Conservation (phyloP, 2,329 filamentous ascomycete genomes). For the Claviceps fusiformis region DNA sequence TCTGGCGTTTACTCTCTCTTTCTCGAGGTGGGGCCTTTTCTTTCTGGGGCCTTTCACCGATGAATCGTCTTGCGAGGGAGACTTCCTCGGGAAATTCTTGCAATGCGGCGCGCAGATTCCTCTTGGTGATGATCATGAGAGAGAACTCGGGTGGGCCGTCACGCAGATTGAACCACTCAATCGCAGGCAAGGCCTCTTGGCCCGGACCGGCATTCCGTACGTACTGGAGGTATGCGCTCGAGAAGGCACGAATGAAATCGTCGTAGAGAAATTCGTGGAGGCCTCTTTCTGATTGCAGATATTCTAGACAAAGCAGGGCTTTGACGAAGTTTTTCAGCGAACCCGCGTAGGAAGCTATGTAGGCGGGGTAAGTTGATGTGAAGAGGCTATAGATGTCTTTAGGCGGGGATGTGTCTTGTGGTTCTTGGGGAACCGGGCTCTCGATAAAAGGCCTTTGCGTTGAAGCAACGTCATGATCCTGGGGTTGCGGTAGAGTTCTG, state of each 20-base stretch:
- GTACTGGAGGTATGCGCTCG: slow-evolving; percentile 28
- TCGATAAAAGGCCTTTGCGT: not conserved
- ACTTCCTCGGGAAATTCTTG: slow-evolving; percentile 21
- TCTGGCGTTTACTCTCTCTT: not conserved
- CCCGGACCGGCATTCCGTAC: slow-evolving; percentile 14
- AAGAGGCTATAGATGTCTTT: slow-evolving; percentile 23
- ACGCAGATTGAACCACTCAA: slow-evolving; percentile 28
- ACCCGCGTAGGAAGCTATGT: slow-evolving; percentile 24
- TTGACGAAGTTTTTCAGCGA: slow-evolving; percentile 28
- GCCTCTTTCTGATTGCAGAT: slow-evolving; percentile 18
- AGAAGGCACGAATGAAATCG: slow-evolving; percentile 36
- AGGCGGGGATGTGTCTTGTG: not conserved
- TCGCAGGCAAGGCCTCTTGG: slow-evolving; percentile 20
- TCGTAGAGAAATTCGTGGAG: slow-evolving; percentile 35
- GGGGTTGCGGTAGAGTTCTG: not conserved
- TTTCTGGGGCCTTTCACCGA: not conserved
- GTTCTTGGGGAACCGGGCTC: not conserved
- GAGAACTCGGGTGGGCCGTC: slow-evolving; percentile 16
- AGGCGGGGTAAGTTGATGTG: slow-evolving; percentile 29
- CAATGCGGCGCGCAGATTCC: slow-evolving; percentile 22
- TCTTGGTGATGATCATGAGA: slow-evolving; percentile 20
- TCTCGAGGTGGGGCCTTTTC: not conserved
- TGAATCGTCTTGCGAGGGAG: slow-evolving; percentile 6
- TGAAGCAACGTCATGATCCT: not conserved
- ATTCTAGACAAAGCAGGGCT: slow-evolving; percentile 29